A percentile compares a stretch with the other conserved stretches of the same genome.
Evolutionary conservation across 805 yeast species (phyloP).

Genomic region (Metschnikowia lachancei): DNA sequence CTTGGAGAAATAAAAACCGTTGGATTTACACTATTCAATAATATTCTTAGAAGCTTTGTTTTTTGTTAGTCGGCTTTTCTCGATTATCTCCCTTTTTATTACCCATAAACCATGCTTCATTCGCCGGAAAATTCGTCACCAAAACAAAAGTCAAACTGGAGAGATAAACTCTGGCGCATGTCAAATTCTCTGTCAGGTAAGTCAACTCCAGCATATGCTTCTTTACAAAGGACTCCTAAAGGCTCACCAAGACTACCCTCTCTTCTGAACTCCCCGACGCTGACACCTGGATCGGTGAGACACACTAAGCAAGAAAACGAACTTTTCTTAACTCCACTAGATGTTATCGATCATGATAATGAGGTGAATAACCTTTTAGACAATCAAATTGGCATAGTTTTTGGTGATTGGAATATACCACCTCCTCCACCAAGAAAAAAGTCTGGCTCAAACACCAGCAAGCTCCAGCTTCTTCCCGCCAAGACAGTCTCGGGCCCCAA

Average conservation of each 20-base stretch:
- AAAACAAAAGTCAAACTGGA: conserved; percentile 12
- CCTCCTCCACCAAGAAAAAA: conserved; percentile 20
- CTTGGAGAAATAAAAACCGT: too few relatives aligned
- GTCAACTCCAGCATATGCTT: not conserved
- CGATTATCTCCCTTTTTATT: too few relatives aligned
- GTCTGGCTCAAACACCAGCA: not conserved
- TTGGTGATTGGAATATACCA: conserved; percentile 18
- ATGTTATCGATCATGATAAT: conserved; percentile 16
- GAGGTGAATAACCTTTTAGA: conserved; percentile 15
- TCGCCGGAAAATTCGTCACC: conserved; percentile 8
- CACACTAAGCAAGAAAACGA: conserved; percentile 5
- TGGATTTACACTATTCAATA: too few relatives aligned
- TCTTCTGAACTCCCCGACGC: conserved; percentile 15
- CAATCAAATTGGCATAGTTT: conserved; percentile 11
- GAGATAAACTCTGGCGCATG: conserved; percentile 11
- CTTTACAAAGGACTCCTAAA: conserved; percentile 10
- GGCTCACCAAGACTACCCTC: conserved; percentile 9
- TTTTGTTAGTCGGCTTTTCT: too few relatives aligned
- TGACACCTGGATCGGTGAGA: conserved; percentile 13
- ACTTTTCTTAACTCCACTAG: conserved; percentile 18
- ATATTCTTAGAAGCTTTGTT: too few relatives aligned
- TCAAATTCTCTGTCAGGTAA: conserved; percentile 7
- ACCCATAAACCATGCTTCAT: conserved; percentile 6
- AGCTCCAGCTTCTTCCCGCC: conserved; percentile 2
- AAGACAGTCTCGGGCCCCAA: conserved; percentile 10